These are phyloP conservation scores for Amyloporia xantha DNA, from an alignment of 768 basidiomycete species.

Conservation along the genomic window DNA sequence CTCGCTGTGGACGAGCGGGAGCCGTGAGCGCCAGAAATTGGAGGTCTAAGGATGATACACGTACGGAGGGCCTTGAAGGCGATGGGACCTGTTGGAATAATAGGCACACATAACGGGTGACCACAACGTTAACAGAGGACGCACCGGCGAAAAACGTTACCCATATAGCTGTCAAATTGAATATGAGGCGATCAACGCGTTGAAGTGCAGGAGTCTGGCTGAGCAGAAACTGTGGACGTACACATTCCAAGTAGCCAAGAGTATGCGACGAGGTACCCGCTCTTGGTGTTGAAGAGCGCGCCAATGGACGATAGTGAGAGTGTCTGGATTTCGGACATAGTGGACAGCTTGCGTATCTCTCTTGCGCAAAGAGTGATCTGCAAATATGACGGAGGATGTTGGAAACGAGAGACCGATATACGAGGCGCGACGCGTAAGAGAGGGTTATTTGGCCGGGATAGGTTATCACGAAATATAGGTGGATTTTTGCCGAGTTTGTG, in stretches of 20 bases:
- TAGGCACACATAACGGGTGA: constrained; percentile 6
- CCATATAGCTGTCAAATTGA: constrained; percentile 40
- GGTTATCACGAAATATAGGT: neutral
- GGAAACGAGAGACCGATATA: neutral
- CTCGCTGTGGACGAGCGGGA: constrained; percentile 37
- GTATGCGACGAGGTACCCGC: constrained; percentile 50
- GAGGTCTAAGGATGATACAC: constrained; percentile 18
- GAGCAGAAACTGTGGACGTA: constrained; percentile 27
- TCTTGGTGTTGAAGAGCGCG: constrained; percentile 22
- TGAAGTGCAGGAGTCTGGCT: no score
- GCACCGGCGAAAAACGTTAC: constrained; percentile 60
- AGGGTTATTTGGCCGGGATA: no score
- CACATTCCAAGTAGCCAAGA: constrained; percentile 67
- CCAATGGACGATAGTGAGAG: constrained; percentile 15
- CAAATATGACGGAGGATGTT: neutral
- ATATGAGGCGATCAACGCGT: neutral
- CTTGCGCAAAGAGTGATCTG: neutral
- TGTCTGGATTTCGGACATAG: constrained; percentile 14
- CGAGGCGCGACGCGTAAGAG: no score
- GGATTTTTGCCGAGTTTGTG: no score
- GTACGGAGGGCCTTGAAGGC: constrained; percentile 53
- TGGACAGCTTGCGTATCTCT: neutral
- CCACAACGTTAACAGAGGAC: neutral
- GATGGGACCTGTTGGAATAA: constrained; percentile 44
- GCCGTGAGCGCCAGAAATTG: neutral